Evolutionary conservation across 192 early-diverging fungal species (phyloP).

Genomic region (Coemansia sp.): DNA sequence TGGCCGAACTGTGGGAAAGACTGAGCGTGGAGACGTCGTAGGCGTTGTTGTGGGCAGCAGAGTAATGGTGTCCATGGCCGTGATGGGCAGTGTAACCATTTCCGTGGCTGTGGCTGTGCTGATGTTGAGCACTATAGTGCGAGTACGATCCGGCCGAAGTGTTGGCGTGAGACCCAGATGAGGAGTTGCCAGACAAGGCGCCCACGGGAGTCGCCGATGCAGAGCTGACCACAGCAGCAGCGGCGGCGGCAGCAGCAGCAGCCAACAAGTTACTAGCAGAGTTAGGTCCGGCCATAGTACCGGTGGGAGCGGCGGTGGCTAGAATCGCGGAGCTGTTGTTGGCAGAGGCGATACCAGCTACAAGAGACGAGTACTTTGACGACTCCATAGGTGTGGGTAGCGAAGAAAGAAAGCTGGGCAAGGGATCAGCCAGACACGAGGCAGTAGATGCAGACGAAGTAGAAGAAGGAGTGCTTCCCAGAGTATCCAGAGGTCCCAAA

Average conservation of each 20-base stretch:
- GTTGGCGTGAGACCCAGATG: constrained; percentile 8
- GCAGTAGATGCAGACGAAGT: constrained; percentile 11
- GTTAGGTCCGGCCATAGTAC: constrained; percentile 3
- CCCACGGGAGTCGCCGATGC: constrained; percentile 12
- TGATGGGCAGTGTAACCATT: constrained; percentile 1
- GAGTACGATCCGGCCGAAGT: constrained; percentile 1
- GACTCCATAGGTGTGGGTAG: constrained; percentile 28
- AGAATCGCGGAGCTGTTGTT: constrained; percentile 16
- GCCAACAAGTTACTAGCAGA: constrained; percentile 2
- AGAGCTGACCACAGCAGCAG: neutral
- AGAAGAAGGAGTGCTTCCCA: constrained; percentile 14
- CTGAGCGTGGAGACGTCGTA: neutral
- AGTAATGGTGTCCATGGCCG: neutral
- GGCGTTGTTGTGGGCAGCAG: neutral
- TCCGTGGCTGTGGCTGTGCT: neutral
- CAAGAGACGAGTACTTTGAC: constrained; percentile 41
- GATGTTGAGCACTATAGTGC: constrained; percentile 9
- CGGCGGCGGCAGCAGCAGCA: constrained; percentile 12
- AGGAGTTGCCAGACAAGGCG: neutral
- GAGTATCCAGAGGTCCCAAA: constrained; percentile 1
- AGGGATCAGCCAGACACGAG: constrained; percentile 29
- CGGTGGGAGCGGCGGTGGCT: constrained; percentile 2
- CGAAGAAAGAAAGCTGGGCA: constrained; percentile 48
- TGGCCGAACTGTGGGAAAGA: neutral
- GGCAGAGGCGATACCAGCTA: constrained; percentile 15